Conservation (phyloP, 2,329 filamentous ascomycete genomes). For the Ceratocystiopsis minuta region DNA sequence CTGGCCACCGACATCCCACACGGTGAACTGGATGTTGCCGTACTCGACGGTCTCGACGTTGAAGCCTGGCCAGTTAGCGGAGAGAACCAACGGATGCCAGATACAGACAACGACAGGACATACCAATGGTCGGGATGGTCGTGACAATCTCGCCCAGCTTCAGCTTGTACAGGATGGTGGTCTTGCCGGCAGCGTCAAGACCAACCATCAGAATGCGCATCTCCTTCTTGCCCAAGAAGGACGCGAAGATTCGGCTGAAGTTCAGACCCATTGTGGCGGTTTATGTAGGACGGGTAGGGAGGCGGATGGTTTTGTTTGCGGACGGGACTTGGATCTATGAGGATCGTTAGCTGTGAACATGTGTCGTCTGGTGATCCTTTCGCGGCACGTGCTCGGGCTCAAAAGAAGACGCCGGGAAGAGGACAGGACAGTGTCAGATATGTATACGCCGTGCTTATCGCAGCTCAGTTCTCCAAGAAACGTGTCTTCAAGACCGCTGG, state of each 20-base stretch:
- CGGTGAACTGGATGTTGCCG: conserved; percentile 99
- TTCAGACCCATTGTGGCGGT: conserved; percentile 86
- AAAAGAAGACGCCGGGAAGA: no score
- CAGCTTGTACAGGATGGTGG: conserved; percentile 96
- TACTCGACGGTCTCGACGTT: conserved; percentile 98
- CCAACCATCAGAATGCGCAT: conserved; percentile 98
- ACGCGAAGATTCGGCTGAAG: conserved; percentile 97
- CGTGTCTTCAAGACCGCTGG: no score
- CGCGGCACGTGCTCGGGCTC: no score
- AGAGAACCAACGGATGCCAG: neutral
- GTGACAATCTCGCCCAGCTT: conserved; percentile 97
- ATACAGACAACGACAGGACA: conserved; percentile 15
- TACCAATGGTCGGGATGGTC: conserved; percentile 93
- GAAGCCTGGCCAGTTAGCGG: conserved; percentile 45
- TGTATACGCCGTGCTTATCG: no score
- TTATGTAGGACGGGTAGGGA: conserved; percentile 6
- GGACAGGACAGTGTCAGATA: no score
- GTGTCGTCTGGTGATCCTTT: no score
- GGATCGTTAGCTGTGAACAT: no score
- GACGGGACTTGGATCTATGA: no score
- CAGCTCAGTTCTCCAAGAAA: no score
- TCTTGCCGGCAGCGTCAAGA: conserved; percentile 95
- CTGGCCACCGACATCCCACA: conserved; percentile 97
- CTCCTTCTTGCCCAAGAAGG: conserved; percentile 97
- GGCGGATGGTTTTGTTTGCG: no score